Evolutionary conservation across 2,329 filamentous ascomycete species (phyloP), one percentile per base, ranked within the genome.

Genomic region (Clarireedia hainanense): DNA sequence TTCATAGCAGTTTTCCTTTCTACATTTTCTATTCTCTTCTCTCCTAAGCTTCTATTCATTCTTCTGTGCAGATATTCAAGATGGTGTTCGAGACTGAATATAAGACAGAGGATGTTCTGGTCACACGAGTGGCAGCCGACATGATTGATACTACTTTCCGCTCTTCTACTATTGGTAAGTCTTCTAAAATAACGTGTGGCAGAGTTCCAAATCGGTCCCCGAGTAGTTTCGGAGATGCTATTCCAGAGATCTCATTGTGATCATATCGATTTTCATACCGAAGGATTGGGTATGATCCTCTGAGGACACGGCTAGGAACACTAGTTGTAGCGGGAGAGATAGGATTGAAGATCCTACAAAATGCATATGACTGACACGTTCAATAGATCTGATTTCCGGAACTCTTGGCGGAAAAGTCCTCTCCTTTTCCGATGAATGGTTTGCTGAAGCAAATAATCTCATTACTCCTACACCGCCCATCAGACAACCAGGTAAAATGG

Each of bases 341-440:
- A 30, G 27, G 4, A 30, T 7, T 30, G 6, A 9, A 30, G 2
- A 17, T 43, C n/a, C 3, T 17, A 17, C n/a, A 10, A 3, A 3
- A 43, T 23, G 5, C 17, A 34, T 24, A 43, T 24, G 42, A 4
- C 61, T 64, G 27, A 66, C 40, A 34, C 36, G 26, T 9, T 48
- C n/a, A 37, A 17, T 58, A 85, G 83, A 86, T 66, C 73, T 86
- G 50, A 71, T 84, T 55, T 86, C 82, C 43, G 76, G 77, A 6
- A 73, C 79, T 6, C 70, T 87, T 46, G 84, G 82, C 59, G 82
- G 83, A 57, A 83, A 80, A 68, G 74, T 87, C 56, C 75, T 86
- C 17, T 85, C 76, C 56, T 84, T 79, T 69, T 86, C 83, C 49
- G 80, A 87, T 67, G 74, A 87, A 71, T 86, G 81, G 81, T 87